Conservation (phyloP, 345 rosid genomes). For the Lepidium sativum region DNA sequence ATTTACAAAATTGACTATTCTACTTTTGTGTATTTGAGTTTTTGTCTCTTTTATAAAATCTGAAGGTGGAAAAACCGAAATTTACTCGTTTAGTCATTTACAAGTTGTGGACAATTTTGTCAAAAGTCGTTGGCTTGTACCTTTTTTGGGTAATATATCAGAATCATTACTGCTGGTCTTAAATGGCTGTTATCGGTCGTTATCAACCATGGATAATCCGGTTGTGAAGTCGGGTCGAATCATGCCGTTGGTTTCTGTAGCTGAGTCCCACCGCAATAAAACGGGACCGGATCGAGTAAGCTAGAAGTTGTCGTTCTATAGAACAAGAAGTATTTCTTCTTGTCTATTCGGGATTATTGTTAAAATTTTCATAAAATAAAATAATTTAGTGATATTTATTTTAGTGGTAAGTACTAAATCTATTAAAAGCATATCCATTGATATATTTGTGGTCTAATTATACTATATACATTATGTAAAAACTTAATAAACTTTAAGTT, state of each 20-base stretch:
- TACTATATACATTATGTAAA: too few species aligned
- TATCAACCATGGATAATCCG: neutral
- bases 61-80: neutral
- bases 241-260: neutral
- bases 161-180: neutral
- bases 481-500: too few species aligned
- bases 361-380: too few species aligned
- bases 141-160: neutral
- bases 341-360: neutral
- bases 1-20: constrained; percentile 8
- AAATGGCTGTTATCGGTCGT: neutral
- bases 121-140: neutral
- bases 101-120: neutral
- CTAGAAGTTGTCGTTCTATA: constrained; percentile 2
- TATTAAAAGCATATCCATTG: too few species aligned
- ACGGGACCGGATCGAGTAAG: neutral
- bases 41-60: neutral
- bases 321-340: neutral
- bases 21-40: neutral
- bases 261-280: neutral
- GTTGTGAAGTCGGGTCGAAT: neutral
- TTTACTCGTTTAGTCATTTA: neutral
- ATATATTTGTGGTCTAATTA: too few species aligned
- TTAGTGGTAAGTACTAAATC: too few species aligned
- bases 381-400: too few species aligned